Percentiles rank a stretch among this genome's conserved stretches.
These are phyloP conservation scores for Trichoderma hamatum DNA, from an alignment of 2,329 filamentous ascomycete species.

Conservation along the genomic window DNA sequence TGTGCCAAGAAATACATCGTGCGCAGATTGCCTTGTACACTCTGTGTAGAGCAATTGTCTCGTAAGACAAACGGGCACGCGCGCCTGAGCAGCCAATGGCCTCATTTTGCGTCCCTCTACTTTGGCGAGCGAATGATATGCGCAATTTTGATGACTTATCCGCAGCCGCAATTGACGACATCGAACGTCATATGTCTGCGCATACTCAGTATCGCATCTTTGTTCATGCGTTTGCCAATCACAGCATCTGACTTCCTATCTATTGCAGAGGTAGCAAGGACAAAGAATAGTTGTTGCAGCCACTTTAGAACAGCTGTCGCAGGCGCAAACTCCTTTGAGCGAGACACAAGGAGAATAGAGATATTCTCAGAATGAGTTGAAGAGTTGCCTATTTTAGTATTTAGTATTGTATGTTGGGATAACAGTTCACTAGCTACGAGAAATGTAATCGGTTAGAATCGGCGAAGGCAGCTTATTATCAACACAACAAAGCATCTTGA, in stretches of 20 bases:
- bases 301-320: neutral
- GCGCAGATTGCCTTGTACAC: neutral
- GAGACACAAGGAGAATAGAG: no score
- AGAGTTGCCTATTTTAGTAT: no score
- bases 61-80: neutral
- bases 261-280: neutral
- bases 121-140: neutral
- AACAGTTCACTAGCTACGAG: no score
- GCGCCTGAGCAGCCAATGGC: neutral
- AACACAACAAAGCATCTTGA: no score
- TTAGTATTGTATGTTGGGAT: no score
- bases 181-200: neutral
- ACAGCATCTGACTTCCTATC: neutral
- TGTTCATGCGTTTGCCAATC: neutral
- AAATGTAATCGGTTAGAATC: no score
- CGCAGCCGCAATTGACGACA: neutral
- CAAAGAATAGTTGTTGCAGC: neutral
- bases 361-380: no score
- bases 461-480: no score
- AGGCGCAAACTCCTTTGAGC: no score
- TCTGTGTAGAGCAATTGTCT: neutral
- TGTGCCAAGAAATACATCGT: neutral
- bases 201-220: neutral
- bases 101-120: neutral
- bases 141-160: neutral